Evolutionary conservation across 345 rosid species (phyloP).

Genomic region (Melastoma malabathricum): DNA sequence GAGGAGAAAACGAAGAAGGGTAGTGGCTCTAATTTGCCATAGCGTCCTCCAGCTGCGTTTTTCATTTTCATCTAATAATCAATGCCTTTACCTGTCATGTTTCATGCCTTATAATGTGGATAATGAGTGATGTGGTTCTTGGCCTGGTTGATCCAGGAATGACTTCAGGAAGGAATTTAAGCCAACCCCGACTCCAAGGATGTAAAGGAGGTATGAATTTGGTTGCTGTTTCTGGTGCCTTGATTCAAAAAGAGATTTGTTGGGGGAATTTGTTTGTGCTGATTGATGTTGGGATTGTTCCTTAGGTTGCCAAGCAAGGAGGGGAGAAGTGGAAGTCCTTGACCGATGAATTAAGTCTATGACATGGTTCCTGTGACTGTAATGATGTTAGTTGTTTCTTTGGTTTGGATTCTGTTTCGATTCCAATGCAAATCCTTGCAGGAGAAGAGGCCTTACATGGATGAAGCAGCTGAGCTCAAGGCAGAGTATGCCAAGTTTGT

Average conservation of each 20-base stretch:
- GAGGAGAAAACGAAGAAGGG: constrained; percentile 37
- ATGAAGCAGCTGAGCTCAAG: constrained; percentile 64
- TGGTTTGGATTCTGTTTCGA: neutral
- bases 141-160: constrained; percentile 27
- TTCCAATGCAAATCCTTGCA: constrained; percentile 7
- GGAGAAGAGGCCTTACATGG: constrained; percentile 68
- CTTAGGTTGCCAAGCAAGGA: constrained; percentile 61
- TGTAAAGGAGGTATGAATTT: constrained; percentile 36
- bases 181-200: constrained; percentile 40
- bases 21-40: constrained; percentile 35
- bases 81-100: neutral
- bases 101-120: no score
- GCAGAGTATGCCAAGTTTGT: constrained; percentile 39
- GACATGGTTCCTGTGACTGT: neutral
- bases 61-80: constrained; percentile 56
- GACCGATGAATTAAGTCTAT: constrained; percentile 55
- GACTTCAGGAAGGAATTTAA: constrained; percentile 55
- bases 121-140: neutral
- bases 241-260: no score
- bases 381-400: neutral
- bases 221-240: neutral
- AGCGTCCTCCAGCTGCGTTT: constrained; percentile 85
- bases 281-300: neutral
- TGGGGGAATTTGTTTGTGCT: neutral
- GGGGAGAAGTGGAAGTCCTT: constrained; percentile 79